Percentiles rank a stretch among this genome's conserved stretches.
phyloP scores from a whole-genome alignment of 352 stramenopile species.

The Globisporangium okanoganense region DNA sequence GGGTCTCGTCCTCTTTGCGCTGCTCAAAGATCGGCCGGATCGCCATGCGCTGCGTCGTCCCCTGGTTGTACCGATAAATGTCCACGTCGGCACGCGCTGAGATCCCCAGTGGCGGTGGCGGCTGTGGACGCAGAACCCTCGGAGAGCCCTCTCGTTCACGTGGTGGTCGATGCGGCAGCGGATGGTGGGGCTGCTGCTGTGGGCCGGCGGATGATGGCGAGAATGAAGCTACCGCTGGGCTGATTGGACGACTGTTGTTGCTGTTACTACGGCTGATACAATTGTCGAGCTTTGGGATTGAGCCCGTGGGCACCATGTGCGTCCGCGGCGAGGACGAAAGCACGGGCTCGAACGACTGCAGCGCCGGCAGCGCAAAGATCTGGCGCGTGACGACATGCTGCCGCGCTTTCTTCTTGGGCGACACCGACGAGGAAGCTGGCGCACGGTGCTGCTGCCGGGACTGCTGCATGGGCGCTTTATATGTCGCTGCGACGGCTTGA shows the following conservation, averaged over 20 bases:
- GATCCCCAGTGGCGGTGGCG: conserved; percentile 29
- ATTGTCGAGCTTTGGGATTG: conserved; percentile 15
- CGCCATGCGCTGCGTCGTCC: conserved; percentile 47
- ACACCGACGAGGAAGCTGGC: conserved; percentile 13
- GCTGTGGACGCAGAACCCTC: conserved; percentile 29
- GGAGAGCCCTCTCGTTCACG: conserved; percentile 25
- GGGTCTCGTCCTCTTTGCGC: conserved; percentile 36
- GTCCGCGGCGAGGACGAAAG: conserved; percentile 29
- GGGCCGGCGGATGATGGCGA: background rate
- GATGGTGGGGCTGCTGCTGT: background rate
- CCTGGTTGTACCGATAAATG: conserved; percentile 61
- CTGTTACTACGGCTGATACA: background rate
- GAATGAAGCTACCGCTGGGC: background rate
- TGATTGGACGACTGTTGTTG: background rate
- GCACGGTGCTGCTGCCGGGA: conserved; percentile 14
- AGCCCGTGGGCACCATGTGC: conserved; percentile 21
- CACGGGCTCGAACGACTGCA: conserved; percentile 68
- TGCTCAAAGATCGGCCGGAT: conserved; percentile 75
- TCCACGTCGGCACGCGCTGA: conserved; percentile 47
- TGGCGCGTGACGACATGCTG: conserved; percentile 28
- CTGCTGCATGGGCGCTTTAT: background rate
- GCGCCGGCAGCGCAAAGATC: conserved; percentile 47
- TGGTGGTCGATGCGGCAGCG: conserved; percentile 8
- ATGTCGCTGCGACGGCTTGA: too few relatives aligned
- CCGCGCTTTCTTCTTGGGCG: conserved; percentile 38